Evolutionary conservation across 768 basidiomycete species (phyloP), one percentile per base, ranked within the genome.

Genomic region (Pisolithus albus): DNA sequence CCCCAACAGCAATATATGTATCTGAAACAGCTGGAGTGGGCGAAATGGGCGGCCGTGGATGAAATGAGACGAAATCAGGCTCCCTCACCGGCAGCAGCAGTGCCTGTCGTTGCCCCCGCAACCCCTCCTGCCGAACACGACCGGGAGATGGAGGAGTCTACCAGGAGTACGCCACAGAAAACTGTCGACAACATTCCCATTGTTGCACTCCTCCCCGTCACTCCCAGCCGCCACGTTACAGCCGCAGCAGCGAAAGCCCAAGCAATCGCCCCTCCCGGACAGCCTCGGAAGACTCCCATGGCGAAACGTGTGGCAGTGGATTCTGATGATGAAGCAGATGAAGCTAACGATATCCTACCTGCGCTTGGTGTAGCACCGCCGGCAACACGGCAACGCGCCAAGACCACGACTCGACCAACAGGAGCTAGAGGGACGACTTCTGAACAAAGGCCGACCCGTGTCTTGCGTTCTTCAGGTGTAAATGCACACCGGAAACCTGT

Each of bases 1-100:
- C 90, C 90, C 18, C 90, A 92, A 58, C 91, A 92, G 64, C 92
- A 96, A 66, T 96, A 90, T 64, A 84, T 96, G 80, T 93, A 94
- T 64, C 81, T 91, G 62, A 93, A 93, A 72, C 92, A 96, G 62
- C 69, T 93, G 42, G 89, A 92, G 66, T 96, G 92, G 92, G 77
- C 83, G 16, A 90, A 91, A 61, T 95, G 93, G 92, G 82, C 90
- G 1, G 92, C 92, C 5, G 76, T 82, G 3, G 92, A 96, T 62
- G 89, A 92, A 61, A 72, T 83, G 56, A 80, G 76, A 62, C 61
- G 66, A 41, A 56, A 43, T 13, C 68, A 82, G 72, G 64, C 64
- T 60, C 43, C 80, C 75, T 57, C 56, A 0, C 66, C 72, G 0
- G 64, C 72, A 19, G 60, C 67, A 11, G 59, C 75, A 8, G 67